Evolutionary conservation across 768 basidiomycete genomes (phyloP), one percentile per base, ranked within the genome.

Genomic region (Serpula lacrymans): DNA sequence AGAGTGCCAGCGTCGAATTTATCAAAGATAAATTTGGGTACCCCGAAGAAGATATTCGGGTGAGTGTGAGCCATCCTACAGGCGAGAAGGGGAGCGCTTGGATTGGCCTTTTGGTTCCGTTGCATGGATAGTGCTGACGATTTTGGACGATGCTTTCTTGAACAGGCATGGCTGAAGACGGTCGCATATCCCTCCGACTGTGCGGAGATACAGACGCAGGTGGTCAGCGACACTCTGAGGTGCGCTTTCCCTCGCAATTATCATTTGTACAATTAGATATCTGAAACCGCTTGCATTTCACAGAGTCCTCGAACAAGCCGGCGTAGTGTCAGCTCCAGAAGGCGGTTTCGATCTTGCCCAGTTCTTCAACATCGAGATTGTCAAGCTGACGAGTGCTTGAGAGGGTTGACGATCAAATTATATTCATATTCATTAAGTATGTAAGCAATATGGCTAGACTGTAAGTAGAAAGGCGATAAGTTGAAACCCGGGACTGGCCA

Each of bases 11-110:
- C 55, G 72, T 89, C 21, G 75, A 79, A 22, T 96, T 88, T 56
- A 86, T 97, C 52, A 74, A 76, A 55, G 64, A 70, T 9, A 80
- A 75, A 37, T 96, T 95, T 50, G 86, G 85, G 0, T 95, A 97
- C 54, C 72, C 78, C 3, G 77, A 83, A 41, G 75, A 80, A 43
- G 95, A 98, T 58, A 82, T 97, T 49, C 69, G 80, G 66, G 90
- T 84, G 27, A 30, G 47, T 42, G n/a, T n/a, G n/a, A 21, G 8
- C 32, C 20, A 25, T 24, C 31, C 40, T 16, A 37, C n/a, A n/a
- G n/a, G n/a, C n/a, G n/a, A n/a, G n/a, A n/a, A n/a, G n/a, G n/a
- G n/a, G n/a, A n/a, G n/a, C 34, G 5, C 37, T 7, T 38, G n/a
- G 16, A 30, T 20, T 9, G 20, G 14, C 6, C 24, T 21, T 14